These are phyloP conservation scores for Smittium culicis DNA, from an alignment of 371 early-diverging fungal genomes.

Conservation along the genomic window DNA sequence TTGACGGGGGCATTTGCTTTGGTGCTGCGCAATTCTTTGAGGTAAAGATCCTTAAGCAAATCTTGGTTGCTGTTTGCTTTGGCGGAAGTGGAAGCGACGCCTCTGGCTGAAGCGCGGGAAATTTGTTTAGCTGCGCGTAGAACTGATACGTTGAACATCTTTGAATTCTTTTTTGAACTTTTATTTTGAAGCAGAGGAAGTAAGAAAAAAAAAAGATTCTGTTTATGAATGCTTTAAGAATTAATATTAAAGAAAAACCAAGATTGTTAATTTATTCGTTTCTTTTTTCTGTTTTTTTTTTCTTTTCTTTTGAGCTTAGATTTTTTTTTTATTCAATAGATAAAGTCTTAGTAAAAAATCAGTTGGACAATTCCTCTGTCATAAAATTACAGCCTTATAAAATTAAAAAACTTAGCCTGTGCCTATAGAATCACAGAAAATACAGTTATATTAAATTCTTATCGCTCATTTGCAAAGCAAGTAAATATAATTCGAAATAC, in stretches of 20 bases:
- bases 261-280: no score
- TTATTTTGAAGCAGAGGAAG: neutral
- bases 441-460: no score
- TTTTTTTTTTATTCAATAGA: no score
- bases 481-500: no score
- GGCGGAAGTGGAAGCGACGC: neutral
- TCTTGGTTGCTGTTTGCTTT: neutral
- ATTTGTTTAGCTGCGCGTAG: neutral
- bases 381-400: no score
- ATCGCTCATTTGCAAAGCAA: no score
- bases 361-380: no score
- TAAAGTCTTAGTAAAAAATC: no score
- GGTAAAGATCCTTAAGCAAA: neutral
- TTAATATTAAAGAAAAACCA: neutral
- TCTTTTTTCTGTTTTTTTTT: no score
- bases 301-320: no score
- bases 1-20: conserved; percentile 1
- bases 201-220: neutral
- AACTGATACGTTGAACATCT: neutral
- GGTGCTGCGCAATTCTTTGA: conserved; percentile 6
- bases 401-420: no score
- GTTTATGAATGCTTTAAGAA: neutral
- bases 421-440: no score
- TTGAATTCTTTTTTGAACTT: neutral
- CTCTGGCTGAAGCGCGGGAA: neutral